A percentile compares a stretch with the other conserved stretches of the same genome.
These are phyloP conservation scores for Tulasnella calospora DNA, from an alignment of 768 basidiomycete genomes.

Conservation along the genomic window DNA sequence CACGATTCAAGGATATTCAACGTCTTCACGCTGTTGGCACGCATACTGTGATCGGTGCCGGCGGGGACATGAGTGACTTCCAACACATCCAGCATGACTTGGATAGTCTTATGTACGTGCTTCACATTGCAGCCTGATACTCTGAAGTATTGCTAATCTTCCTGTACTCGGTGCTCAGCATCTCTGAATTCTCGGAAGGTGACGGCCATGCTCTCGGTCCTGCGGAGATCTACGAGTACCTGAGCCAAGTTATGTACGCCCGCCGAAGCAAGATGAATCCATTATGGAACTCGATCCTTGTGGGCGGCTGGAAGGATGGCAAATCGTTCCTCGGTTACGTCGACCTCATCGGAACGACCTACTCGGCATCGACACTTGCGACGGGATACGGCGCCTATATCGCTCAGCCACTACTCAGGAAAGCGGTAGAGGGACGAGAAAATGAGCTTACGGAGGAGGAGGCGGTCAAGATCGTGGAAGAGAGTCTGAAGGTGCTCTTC, in stretches of 20 bases:
- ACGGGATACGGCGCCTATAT: conserved; percentile 93
- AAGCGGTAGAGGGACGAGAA: conserved; percentile 80
- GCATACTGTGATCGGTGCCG: conserved; percentile 82
- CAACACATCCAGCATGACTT: conserved; percentile 82
- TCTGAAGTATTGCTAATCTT: not conserved
- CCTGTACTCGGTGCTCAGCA: conserved; percentile 29
- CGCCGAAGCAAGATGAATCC: conserved; percentile 86
- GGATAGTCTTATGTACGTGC: conserved; percentile 58
- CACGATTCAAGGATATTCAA: conserved; percentile 90
- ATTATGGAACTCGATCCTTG: conserved; percentile 89
- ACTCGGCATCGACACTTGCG: conserved; percentile 85
- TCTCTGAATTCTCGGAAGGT: conserved; percentile 65
- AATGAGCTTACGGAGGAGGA: conserved; percentile 70
- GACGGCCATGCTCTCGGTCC: conserved; percentile 85
- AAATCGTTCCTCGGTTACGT: conserved; percentile 89
- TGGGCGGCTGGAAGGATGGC: conserved; percentile 86
- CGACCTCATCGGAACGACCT: conserved; percentile 94
- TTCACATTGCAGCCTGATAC: not conserved
- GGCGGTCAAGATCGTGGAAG: conserved; percentile 70
- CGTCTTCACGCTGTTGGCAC: conserved; percentile 81
- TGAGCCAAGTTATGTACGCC: conserved; percentile 85
- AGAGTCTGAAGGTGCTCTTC: conserved; percentile 88
- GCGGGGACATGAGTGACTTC: conserved; percentile 97
- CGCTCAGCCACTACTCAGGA: conserved; percentile 86
- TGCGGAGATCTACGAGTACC: conserved; percentile 85